Base-by-base conservation (phyloP, 225 moss, liverwort and hornwort genomes). In the Neckera pumila region DNA sequence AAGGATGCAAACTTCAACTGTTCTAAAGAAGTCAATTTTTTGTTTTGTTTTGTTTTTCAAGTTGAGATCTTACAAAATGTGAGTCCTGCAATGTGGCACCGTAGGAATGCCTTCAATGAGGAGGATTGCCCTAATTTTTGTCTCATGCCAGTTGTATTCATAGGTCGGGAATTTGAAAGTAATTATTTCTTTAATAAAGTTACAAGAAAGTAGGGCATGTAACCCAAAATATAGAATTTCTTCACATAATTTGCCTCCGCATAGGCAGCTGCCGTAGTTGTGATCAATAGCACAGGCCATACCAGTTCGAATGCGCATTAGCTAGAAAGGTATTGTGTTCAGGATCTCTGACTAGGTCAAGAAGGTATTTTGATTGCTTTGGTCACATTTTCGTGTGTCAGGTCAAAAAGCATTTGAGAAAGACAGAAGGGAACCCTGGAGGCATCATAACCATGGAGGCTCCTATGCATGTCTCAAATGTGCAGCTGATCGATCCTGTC, bases 401-500 rank as follows among this genome's bases (percentile, higher is more conserved):
- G 97, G 92, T 97, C 25, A 99, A 97, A 88, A 97, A 99, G 88
- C 96, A 96, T 86, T 75, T 99, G 45, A 95, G 87, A 90, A 93
- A 72, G 89, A 94, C 92, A 66, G 97, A 95, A 53, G 90, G 93
- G 14, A 96, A 92, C 73, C 97, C 97, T 47, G 98, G 98, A 47
- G 98, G 98, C 47, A 99, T 99, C 66, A 95, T 99, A 85, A 95
- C 94, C 45, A 96, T 99, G 96, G 98, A 99, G 87, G 90, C 97
- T 87, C 98, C 98, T 58, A 47, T 97, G 88, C 98, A 99, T 90
- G 96, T 99, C 42, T 99, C 98, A 14, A 99, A 96, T 75, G 89
- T 99, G 84, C 98, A 91, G 90, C 94, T 97, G 64, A 86, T 99
- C 81, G 97, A 99, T 93, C 98, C 98, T 85, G 98, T 97, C 54